A percentile compares a stretch with the other conserved stretches of the same genome.
phyloP scores from a whole-genome alignment of 2,329 filamentous ascomycete genomes.

The Alternaria novae-zelandiae region DNA sequence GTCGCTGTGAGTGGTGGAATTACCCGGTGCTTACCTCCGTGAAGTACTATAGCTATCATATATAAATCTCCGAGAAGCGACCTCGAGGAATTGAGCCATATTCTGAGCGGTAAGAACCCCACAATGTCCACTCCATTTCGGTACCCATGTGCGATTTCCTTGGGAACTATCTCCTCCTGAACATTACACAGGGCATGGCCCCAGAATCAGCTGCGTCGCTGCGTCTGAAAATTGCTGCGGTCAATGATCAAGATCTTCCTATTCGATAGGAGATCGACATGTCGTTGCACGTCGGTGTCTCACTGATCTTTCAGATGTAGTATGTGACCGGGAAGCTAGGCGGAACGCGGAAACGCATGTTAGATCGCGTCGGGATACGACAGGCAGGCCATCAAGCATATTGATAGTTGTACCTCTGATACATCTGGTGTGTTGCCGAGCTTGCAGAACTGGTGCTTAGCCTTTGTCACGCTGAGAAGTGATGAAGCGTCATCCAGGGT shows the following conservation, averaged over 20 bases:
- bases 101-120: neutral
- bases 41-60: neutral
- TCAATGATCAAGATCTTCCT: neutral
- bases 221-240: neutral
- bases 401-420: fast-evolving
- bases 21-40: neutral
- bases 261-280: neutral
- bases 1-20: neutral
- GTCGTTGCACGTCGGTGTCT: neutral
- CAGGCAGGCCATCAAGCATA: neutral
- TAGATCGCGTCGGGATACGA: neutral
- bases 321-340: neutral
- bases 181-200: neutral
- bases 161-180: neutral
- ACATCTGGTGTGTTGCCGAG: neutral
- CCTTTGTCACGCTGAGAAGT: neutral
- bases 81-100: neutral
- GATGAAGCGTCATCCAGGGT: neutral
- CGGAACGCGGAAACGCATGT: neutral
- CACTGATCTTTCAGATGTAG: neutral
- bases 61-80: neutral
- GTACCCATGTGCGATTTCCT: neutral
- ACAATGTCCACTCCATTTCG: neutral
- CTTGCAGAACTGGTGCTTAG: neutral
- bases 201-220: neutral